A percentile compares a stretch with the other conserved stretches of the same genome.
phyloP scores from a whole-genome alignment of 192 early-diverging fungal genomes.

The Jimgerdemannia lactiflua region DNA sequence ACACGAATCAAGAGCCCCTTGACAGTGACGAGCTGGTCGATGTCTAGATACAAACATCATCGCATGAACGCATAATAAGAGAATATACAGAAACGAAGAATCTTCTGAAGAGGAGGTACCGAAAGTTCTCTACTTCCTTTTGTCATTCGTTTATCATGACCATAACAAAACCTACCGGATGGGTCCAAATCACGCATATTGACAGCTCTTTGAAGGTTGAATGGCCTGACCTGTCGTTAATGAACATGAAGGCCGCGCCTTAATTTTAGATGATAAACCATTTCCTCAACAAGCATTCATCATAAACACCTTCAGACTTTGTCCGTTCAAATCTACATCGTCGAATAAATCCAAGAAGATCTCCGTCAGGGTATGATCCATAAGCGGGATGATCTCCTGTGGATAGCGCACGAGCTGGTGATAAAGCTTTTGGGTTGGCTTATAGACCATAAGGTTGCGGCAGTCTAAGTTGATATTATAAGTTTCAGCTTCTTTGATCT shows the following conservation, averaged over 20 bases:
- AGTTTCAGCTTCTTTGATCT: constrained; percentile 68
- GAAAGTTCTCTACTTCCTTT: too few relatives aligned
- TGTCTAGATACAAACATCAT: constrained; percentile 50
- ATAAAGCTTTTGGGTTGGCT: constrained; percentile 69
- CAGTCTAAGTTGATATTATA: constrained; percentile 89
- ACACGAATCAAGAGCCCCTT: constrained; percentile 92
- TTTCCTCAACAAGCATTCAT: background rate
- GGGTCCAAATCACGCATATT: constrained; percentile 97
- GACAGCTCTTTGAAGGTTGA: constrained; percentile 69
- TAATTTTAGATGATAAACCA: constrained; percentile 3
- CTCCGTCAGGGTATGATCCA: constrained; percentile 86
- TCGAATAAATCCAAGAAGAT: constrained; percentile 67
- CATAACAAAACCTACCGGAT: constrained; percentile 53
- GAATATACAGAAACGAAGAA: too few relatives aligned
- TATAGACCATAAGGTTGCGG: constrained; percentile 72
- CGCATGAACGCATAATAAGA: background rate
- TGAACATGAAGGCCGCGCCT: background rate
- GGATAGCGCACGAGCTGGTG: constrained; percentile 89
- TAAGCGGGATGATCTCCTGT: constrained; percentile 91
- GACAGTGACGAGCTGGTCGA: constrained; percentile 94
- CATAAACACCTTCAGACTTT: constrained; percentile 52
- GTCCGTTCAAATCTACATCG: constrained; percentile 55
- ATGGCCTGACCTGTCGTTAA: constrained; percentile 70
- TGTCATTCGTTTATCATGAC: too few relatives aligned
- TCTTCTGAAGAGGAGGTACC: too few relatives aligned